These are phyloP conservation scores for Sporothrix inflata DNA, from an alignment of 2,329 filamentous ascomycete species.

Conservation along the genomic window DNA sequence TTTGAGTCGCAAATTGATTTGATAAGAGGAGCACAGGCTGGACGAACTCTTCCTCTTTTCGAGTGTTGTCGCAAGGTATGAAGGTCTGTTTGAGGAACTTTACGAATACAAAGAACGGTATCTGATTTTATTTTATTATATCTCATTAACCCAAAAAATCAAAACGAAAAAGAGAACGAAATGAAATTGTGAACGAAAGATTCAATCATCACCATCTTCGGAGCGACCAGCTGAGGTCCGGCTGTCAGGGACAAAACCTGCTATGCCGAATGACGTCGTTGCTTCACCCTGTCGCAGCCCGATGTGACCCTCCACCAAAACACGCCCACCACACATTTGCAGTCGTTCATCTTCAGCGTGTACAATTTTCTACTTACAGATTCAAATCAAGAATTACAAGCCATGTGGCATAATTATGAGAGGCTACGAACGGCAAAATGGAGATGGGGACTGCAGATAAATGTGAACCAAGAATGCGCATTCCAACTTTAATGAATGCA, in stretches of 20 bases:
- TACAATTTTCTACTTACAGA: neutral
- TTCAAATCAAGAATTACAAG: neutral
- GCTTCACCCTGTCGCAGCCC: neutral
- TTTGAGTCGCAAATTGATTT: too few species aligned
- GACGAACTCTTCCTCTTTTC: too few species aligned
- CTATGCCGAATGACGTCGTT: constrained; percentile 17
- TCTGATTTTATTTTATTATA: too few species aligned
- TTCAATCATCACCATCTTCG: neutral
- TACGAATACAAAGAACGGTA: too few species aligned
- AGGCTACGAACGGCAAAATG: too few species aligned
- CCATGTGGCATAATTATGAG: neutral
- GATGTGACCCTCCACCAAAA: constrained; percentile 4
- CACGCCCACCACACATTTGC: neutral
- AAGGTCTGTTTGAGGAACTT: too few species aligned
- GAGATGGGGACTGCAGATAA: neutral
- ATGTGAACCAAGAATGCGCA: neutral
- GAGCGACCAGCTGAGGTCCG: neutral
- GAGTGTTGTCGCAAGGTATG: too few species aligned
- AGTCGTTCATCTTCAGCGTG: neutral
- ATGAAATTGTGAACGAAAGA: too few species aligned
- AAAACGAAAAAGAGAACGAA: too few species aligned
- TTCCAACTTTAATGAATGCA: neutral
- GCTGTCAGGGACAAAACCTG: neutral
- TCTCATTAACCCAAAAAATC: too few species aligned
- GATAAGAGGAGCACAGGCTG: too few species aligned